A percentile compares a stretch with the other conserved stretches of the same genome.
phyloP scores from a whole-genome alignment of 1,139 yeast genomes.

The Sugiyamaella castrensis region DNA sequence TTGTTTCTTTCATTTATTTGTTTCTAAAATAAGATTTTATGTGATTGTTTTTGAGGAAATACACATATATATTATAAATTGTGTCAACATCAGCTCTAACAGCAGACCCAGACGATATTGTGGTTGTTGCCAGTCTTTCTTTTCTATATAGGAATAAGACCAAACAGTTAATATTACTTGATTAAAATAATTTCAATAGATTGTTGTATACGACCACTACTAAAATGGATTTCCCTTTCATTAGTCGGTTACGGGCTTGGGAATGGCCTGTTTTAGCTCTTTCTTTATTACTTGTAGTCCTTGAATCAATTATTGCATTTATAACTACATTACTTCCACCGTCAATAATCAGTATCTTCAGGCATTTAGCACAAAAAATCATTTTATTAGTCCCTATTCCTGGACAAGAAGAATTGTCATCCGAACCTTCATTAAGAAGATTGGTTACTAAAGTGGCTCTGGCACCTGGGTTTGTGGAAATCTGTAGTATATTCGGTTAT shows the following conservation, averaged over 20 bases:
- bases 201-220: no score
- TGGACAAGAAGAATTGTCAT: constrained; percentile 19
- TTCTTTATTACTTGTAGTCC: constrained; percentile 34
- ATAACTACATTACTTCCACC: constrained; percentile 36
- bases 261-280: constrained; percentile 35
- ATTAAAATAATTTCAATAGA: no score
- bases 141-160: no score
- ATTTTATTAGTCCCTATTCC: constrained; percentile 21
- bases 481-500: constrained; percentile 62
- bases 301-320: constrained; percentile 34
- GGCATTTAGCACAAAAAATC: constrained; percentile 21
- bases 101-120: no score
- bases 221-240: constrained; percentile 26
- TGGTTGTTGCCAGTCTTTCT: no score
- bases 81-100: no score
- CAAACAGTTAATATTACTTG: no score
- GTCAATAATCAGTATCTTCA: constrained; percentile 30
- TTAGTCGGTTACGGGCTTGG: constrained; percentile 31
- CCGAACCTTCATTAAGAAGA: constrained; percentile 25
- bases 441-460: constrained; percentile 27
- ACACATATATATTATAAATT: no score
- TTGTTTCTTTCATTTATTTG: no score
- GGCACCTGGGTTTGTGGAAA: constrained; percentile 55
- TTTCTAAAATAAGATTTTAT: no score
- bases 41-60: no score